Conservation (phyloP, 2,329 filamentous ascomycete genomes). For the Stagonosporopsis rhizophila region DNA sequence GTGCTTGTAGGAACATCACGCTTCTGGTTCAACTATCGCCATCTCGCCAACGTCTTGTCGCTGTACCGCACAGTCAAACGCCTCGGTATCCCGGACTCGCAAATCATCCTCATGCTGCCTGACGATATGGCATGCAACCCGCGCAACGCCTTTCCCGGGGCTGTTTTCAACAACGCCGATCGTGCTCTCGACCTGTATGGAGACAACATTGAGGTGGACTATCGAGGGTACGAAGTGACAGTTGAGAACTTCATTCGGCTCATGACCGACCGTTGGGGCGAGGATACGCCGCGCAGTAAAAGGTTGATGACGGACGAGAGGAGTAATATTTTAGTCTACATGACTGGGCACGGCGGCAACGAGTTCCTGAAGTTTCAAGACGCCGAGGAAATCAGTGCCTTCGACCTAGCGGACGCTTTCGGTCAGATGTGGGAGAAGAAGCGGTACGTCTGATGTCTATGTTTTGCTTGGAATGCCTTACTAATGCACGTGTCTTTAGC, state of each 20-base stretch:
- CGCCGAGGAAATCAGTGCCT: conserved; percentile 94
- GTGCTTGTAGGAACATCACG: conserved; percentile 98
- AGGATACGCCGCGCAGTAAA: conserved; percentile 95
- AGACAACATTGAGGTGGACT: conserved; percentile 99
- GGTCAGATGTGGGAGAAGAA: conserved; percentile 99
- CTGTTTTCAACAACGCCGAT: conserved; percentile 97
- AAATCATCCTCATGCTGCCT: conserved; percentile 99
- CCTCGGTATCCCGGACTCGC: conserved; percentile 94
- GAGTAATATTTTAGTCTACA: conserved; percentile 97
- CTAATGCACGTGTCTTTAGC: conserved; percentile 50
- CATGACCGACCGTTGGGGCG: conserved; percentile 90
- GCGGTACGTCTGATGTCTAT: conserved; percentile 59
- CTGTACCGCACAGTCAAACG: conserved; percentile 98
- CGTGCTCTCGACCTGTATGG: conserved; percentile 95
- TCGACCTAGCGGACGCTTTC: conserved; percentile 95
- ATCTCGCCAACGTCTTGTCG: conserved; percentile 95
- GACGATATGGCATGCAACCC: conserved; percentile 99
- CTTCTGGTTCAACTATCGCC: conserved; percentile 99
- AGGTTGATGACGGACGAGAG: conserved; percentile 91
- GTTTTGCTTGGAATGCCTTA: background rate
- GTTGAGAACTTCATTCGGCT: conserved; percentile 98
- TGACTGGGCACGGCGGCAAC: conserved; percentile 98
- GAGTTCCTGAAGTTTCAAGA: conserved; percentile 99
- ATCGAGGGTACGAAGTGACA: conserved; percentile 96
- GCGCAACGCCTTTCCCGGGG: conserved; percentile 95